Conservation (phyloP, 495 filamentous ascomycete genomes). For the Letharia lupina region DNA sequence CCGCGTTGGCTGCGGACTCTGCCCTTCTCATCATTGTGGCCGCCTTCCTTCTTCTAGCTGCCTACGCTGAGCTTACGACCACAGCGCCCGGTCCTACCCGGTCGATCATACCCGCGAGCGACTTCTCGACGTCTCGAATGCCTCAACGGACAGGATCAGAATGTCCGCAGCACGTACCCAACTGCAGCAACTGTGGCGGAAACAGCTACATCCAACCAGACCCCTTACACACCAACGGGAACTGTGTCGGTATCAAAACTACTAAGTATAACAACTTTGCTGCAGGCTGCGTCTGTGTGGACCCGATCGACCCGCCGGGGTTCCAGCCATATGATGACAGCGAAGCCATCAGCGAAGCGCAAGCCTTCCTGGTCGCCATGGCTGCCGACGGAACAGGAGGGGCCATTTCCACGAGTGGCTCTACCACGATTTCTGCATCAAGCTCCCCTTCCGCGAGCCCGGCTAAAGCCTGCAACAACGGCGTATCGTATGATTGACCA, state of each 20-base stretch:
- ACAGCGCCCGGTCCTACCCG: background rate
- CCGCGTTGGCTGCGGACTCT: background rate
- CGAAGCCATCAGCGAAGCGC: too few species aligned
- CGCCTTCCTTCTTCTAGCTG: background rate
- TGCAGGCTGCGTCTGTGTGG: background rate
- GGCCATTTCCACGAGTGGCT: too few species aligned
- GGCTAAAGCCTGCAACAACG: too few species aligned
- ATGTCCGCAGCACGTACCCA: background rate
- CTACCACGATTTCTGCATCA: too few species aligned
- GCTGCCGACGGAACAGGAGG: too few species aligned
- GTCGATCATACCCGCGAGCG: background rate
- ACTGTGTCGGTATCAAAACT: background rate
- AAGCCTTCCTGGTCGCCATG: too few species aligned
- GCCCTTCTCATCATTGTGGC: background rate
- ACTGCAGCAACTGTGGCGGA: background rate
- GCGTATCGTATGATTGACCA: too few species aligned
- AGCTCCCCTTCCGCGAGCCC: too few species aligned
- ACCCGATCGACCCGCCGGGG: background rate
- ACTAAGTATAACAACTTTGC: background rate
- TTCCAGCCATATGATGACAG: too few species aligned
- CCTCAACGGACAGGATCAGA: background rate
- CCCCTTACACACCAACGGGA: background rate
- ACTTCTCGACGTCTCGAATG: background rate
- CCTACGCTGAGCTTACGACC: background rate
- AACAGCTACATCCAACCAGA: background rate